Base-by-base conservation (phyloP, 805 yeast genomes). In the Lachancea mirantina region DNA sequence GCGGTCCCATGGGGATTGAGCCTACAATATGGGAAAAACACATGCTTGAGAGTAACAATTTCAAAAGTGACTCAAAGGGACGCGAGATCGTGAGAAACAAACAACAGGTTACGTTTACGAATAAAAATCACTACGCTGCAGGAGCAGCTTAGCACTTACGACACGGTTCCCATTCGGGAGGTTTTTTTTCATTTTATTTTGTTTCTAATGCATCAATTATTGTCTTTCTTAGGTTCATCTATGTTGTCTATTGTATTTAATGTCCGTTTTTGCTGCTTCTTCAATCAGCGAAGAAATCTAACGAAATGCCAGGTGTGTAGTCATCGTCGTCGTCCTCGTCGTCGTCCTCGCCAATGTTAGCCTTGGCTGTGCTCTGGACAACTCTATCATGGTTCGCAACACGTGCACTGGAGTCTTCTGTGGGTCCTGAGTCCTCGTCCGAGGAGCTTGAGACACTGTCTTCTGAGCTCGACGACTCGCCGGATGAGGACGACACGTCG, bases 1-100 rank as follows among this genome's bases (percentile, higher is more conserved):
- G 84, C 10, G 88, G 88, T 7, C 72, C 82, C 41, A 89, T 84
- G 33, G 46, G 41, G 10, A 39, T 46, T 7, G 43, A 42, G 25
- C 40, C 45, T 10, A 47, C 49, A 11, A 43, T 43, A 3, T 49
- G 55, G 55, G 55, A 49, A 16, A 45, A 40, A 23, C 40, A 43
- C 13, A 36, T 44, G 38, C 22, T 46, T 23, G 34, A 30, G 14
- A 34, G 34, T 21, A 30, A 26, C 26, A 31, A 32, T 14, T 30
- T 26, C 19, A 29, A 33, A 17, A 36, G 23, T 26, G 32, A 36
- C 22, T 34, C 35, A 6, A 34, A 41, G 15, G 42, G 40, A 3
- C 36, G 28, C 8, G 43, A 43, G 11, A 35, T 41, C 19, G 37
- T 37, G 21, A 36, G 51, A 34, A 44, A 42, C 31, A 40, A 43